Evolutionary conservation across 202 grass and related monocot genomes (phyloP), one percentile per base, ranked within the genome.

Genomic region (Zoysia matrella): DNA sequence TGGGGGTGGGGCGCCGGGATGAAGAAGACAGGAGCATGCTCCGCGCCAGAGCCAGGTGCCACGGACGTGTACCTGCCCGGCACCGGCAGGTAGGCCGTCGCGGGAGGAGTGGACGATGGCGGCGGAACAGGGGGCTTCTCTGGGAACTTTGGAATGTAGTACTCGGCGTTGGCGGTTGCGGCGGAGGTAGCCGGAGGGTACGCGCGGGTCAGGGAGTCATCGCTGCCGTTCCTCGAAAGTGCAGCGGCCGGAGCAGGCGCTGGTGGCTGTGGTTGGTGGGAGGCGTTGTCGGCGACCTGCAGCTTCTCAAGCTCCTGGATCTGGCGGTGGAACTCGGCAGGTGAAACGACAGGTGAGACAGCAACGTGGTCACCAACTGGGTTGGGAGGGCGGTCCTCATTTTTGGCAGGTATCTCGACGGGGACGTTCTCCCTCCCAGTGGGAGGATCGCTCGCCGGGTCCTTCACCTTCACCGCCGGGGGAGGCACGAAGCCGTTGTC

Each of bases 401-500:
- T 88, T 67, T 90, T 98, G 40, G 68, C 50, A 7, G 89, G 71
- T 56, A 93, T 75, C 83, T 95, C 95, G 54, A 92, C 67, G 48
- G 90, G 57, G 22, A 79, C 83, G 68, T 80, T 84, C 11, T 95
- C 92, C 9, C 70, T 76, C 2, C 57, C 64, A 4, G 63, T 71
- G 1, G 87, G 83, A 1, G 75, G 76, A 1, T 93, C 90, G 41
- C 74, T 76, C 2, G 75, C 79, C 14, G 88, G 84, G 61, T 96
- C 89, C 80, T 85, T 91, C 4, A 94, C 91, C 87, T 96, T 99
- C 7, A 94, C 87, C 11, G 91, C 90, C 0, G 93, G 93, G 2
- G 93, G 93, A 14, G 87, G 93, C 13, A 96, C 80, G 75, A 94
- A 99, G 62, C 89, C 81, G 60, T 83, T 86, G 74, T 99, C 96